Base-by-base conservation (phyloP, 345 rosid genomes). In the Hibiscus mutabilis region DNA sequence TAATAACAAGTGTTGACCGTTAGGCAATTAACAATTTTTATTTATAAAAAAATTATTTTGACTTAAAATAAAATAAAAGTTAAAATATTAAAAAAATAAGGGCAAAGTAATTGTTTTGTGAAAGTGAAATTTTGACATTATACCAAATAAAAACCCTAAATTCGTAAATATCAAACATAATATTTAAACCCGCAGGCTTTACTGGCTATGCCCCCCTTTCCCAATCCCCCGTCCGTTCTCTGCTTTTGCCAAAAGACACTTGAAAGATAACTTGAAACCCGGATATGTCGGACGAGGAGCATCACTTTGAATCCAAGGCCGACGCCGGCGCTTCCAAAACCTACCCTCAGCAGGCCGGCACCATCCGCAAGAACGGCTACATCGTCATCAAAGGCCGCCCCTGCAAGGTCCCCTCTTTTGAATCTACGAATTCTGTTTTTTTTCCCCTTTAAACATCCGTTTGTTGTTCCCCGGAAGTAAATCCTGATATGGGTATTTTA, bases 271-370 rank as follows among this genome's bases (percentile, higher is more conserved):
- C 12, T 40, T 19, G 27, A 62, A 61, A 37, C 65, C 35, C 29
- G 22, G 49, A 37, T 21, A 70, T 70, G 73, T 70, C 73, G 52
- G 73, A 70, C 64, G 73, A 70, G 35, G 63, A 70, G 21, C 73
- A 70, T 18, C 73, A 69, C 24, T 69, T 69, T 12, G 73, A 69
- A 13, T 69, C 73, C 73, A 69, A 69, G 61, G 63, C 73, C 37
- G 73, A 70, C 37, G 73, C 73, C 18, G 73, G 73, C 21, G 73
- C 73, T 27, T 70, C 73, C 73, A 70, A 70, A 46, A 70, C 73
- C 22, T 70, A 37, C 8, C 73, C 73, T 3, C 73, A 70, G 3
- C 73, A 71, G 46, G 67, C 74, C 11, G 74, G 74, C 11, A 44
- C 74, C 18, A 71, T 71, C 58, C 74, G 74, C 3, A 71, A 71